Conservation (phyloP, 139 green algal genomes). For the Closterium sp. region DNA sequence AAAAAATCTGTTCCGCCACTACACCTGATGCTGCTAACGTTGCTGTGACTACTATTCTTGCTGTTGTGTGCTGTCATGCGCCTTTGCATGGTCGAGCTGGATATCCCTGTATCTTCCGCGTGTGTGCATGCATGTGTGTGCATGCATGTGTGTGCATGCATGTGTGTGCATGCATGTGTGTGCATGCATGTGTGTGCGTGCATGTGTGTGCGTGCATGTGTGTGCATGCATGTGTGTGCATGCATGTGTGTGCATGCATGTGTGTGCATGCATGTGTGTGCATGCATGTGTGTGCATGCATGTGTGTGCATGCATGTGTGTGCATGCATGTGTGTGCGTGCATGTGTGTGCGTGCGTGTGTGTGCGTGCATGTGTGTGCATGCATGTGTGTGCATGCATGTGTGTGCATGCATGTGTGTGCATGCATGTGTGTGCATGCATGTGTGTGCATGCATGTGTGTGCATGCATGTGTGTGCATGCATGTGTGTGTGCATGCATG, state of each 20-base stretch:
- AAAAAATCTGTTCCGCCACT: too few species aligned
- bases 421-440: neutral
- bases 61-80: too few species aligned
- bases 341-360: neutral
- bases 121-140: neutral
- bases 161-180: neutral
- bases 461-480: neutral
- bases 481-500: neutral
- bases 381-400: neutral
- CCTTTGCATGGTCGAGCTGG: too few species aligned
- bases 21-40: too few species aligned
- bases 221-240: neutral
- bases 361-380: neutral
- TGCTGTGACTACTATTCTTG: too few species aligned
- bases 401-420: neutral
- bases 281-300: neutral
- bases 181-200: neutral
- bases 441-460: neutral
- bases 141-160: neutral
- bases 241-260: neutral
- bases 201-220: neutral
- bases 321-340: neutral
- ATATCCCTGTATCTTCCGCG: neutral
- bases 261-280: neutral
- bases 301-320: neutral